Base-by-base conservation (phyloP, 306 rosid genomes). In the Datisca glomerata region DNA sequence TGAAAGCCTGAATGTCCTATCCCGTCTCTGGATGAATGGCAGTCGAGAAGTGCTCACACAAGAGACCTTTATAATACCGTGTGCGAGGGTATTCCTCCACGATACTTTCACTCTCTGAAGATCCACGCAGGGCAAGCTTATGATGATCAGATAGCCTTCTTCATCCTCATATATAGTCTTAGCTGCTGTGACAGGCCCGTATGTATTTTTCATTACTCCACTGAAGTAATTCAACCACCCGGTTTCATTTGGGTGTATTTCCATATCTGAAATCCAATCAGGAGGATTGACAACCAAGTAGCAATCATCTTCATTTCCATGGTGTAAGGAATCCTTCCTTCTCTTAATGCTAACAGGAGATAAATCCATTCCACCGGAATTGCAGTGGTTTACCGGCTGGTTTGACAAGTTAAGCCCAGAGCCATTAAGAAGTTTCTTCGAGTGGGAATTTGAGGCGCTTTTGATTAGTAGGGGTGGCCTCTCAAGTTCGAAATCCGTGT, bases 111-210 rank as follows among this genome's bases (percentile, higher is more conserved):
- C 94, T 65, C 85, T 76, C 17, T 65, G 71, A 55, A 87, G 93
- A 67, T 87, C 96, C 41, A 82, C 87, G 55, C 77, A 72, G 40
- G 96, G 94, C 41, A 87, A 63, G 54, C 85, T 87, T 60, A 87
- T 71, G 13, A 87, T 76, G 23, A 87, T 69, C 69, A 87, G 63
- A 59, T 87, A 82, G 16, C 93, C 84, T 49, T 67, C 74, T 27
- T 72, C 78, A 47, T 87, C 96, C 69, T 87, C 96, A 12, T 87
- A 87, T 7, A 87, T 74, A 1, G 96, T 69, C 63, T 87, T 87
- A 18, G 96, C 94, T 53, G 73, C 96, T 4, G 94, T 79, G 47
- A 76, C 96, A 25, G 96, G 96, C 51, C 96, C 96, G 17, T 55
- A 46, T 2, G 63, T 75, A 46, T 68, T 67, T 78, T 79, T 79